Evolutionary conservation across 257 asterid genomes (phyloP).

Genomic region (Primulina tabacum): DNA sequence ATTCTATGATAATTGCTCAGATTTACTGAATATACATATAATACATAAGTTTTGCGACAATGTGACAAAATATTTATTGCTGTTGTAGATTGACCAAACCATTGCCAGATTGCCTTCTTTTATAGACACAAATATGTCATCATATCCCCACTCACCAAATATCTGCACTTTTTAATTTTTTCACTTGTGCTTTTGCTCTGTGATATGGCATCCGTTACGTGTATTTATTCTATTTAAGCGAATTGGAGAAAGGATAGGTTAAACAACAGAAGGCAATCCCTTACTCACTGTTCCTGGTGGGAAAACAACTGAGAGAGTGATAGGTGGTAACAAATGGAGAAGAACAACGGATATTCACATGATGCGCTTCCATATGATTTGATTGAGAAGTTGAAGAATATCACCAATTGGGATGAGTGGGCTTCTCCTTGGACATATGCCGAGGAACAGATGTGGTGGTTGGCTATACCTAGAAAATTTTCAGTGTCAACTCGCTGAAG

Average conservation of each 20-base stretch:
- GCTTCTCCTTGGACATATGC: constrained; percentile 25
- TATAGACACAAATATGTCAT: constrained; percentile 15
- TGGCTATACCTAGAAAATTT: constrained; percentile 17
- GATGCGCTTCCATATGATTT: constrained; percentile 25
- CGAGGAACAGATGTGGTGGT: constrained; percentile 29
- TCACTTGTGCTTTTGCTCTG: constrained; percentile 4
- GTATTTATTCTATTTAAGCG: constrained; percentile 11
- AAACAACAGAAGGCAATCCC: neutral
- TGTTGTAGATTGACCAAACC: constrained; percentile 20
- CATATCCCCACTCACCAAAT: constrained; percentile 22
- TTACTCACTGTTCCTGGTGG: neutral
- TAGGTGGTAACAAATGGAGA: constrained; percentile 17
- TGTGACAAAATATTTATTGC: constrained; percentile 21
- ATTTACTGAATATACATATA: constrained; percentile 11
- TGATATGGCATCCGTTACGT: constrained; percentile 19
- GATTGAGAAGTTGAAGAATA: constrained; percentile 27
- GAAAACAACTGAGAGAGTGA: neutral
- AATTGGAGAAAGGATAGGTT: neutral
- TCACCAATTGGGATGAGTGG: constrained; percentile 28
- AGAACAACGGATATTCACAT: constrained; percentile 14
- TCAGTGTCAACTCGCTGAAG: constrained; percentile 11
- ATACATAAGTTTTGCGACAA: neutral
- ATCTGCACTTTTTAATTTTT: neutral
- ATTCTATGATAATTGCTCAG: neutral
- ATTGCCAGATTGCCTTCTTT: constrained; percentile 19